Conservation (phyloP, 805 yeast species). For the Lipomyces japonicus region DNA sequence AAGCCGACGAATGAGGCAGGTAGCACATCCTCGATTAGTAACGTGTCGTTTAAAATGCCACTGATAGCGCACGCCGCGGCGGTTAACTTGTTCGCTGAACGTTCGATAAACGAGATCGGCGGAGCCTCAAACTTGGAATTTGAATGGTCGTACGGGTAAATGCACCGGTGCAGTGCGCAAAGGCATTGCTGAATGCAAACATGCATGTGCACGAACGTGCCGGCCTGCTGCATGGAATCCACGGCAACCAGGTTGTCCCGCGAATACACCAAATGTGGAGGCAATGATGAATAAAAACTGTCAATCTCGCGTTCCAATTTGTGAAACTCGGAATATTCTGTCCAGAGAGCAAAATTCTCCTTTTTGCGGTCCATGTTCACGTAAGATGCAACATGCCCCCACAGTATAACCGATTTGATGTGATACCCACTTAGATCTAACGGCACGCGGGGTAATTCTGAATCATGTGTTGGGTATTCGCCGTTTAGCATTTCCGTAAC, state of each 20-base stretch:
- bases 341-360: constrained; percentile 36
- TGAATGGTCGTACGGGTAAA: constrained; percentile 34
- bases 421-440: constrained; percentile 31
- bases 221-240: constrained; percentile 31
- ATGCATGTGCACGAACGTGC: constrained; percentile 37
- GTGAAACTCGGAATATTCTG: constrained; percentile 32
- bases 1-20: constrained; percentile 40
- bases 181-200: constrained; percentile 33
- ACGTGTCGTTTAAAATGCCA: constrained; percentile 32
- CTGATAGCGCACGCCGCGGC: constrained; percentile 37
- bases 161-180: constrained; percentile 35
- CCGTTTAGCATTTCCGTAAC: constrained; percentile 31
- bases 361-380: constrained; percentile 30
- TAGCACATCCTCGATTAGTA: constrained; percentile 33
- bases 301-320: constrained; percentile 30
- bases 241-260: constrained; percentile 29
- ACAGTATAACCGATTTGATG: constrained; percentile 29
- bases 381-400: constrained; percentile 32
- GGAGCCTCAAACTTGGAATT: constrained; percentile 33
- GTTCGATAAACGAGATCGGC: constrained; percentile 34
- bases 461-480: constrained; percentile 28
- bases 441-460: constrained; percentile 29
- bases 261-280: constrained; percentile 32
- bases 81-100: constrained; percentile 33
- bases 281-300: constrained; percentile 29